Evolutionary conservation across 805 yeast genomes (phyloP).

Genomic region (Wickerhamia fluorescens): DNA sequence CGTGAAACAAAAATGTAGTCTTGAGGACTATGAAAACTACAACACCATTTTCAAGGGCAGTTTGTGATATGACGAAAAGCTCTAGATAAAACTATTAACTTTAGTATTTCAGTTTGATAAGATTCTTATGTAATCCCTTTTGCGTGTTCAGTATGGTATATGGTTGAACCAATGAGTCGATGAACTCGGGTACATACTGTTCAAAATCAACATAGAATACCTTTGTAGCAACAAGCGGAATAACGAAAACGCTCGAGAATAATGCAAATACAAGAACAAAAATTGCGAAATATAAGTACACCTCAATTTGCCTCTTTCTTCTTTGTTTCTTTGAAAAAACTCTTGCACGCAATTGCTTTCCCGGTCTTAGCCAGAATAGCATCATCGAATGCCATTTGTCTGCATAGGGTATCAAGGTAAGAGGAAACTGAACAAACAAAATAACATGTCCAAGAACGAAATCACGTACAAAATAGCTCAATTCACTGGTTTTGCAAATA

Average conservation of each 20-base stretch:
- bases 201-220: conserved; percentile 33
- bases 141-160: conserved; percentile 14
- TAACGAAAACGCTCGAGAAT: conserved; percentile 26
- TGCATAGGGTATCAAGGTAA: conserved; percentile 55
- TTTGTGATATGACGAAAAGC: no score
- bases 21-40: no score
- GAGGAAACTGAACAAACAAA: conserved; percentile 51
- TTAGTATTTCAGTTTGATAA: conserved; percentile 5
- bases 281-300: conserved; percentile 25
- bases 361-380: conserved; percentile 62
- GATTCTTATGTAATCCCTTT: conserved; percentile 29
- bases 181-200: conserved; percentile 31
- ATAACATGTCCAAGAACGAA: conserved; percentile 52
- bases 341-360: conserved; percentile 41
- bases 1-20: neutral
- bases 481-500: conserved; percentile 55
- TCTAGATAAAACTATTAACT: neutral
- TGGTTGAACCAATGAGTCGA: conserved; percentile 38
- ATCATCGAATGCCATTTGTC: conserved; percentile 62
- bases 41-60: no score
- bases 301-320: conserved; percentile 28
- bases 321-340: conserved; percentile 38
- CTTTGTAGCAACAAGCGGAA: conserved; percentile 32
- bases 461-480: conserved; percentile 64
- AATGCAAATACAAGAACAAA: conserved; percentile 22